Conservation (phyloP, 2,329 filamentous ascomycete genomes). For the Aspergillus fijiensis region DNA sequence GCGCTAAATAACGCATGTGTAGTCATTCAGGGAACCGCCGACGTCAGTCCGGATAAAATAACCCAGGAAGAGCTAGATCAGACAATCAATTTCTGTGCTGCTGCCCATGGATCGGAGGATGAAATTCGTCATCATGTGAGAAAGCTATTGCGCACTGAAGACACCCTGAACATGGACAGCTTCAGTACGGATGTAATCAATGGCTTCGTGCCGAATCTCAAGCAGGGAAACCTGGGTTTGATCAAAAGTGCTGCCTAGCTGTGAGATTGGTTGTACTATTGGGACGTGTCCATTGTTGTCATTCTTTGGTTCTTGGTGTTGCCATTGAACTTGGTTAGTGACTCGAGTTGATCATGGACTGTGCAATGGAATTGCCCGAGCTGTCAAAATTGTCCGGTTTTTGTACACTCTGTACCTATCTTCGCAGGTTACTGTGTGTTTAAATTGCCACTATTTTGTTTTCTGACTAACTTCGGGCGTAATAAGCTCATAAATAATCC, state of each 20-base stretch:
- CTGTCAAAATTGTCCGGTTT: no score
- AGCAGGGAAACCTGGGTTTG: background rate
- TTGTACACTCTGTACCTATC: no score
- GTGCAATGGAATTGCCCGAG: no score
- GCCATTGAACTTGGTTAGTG: background rate
- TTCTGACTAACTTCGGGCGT: no score
- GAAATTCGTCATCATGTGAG: background rate
- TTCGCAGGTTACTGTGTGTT: no score
- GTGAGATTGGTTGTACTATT: background rate
- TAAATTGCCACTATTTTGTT: no score
- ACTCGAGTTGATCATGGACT: background rate
- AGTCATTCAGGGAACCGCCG: constrained; percentile 7
- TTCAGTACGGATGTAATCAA: background rate
- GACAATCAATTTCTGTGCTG: background rate
- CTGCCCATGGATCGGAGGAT: background rate
- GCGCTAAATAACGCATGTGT: background rate
- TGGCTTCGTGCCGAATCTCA: background rate
- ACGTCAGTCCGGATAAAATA: background rate
- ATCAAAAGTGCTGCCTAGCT: background rate
- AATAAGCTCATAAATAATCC: no score
- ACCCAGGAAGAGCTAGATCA: background rate
- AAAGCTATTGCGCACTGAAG: background rate
- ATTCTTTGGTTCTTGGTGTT: background rate
- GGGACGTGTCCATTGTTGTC: background rate
- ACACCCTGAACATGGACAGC: background rate